Evolutionary conservation across 306 rosid species (phyloP).

Genomic region (Prunus kanzakura): DNA sequence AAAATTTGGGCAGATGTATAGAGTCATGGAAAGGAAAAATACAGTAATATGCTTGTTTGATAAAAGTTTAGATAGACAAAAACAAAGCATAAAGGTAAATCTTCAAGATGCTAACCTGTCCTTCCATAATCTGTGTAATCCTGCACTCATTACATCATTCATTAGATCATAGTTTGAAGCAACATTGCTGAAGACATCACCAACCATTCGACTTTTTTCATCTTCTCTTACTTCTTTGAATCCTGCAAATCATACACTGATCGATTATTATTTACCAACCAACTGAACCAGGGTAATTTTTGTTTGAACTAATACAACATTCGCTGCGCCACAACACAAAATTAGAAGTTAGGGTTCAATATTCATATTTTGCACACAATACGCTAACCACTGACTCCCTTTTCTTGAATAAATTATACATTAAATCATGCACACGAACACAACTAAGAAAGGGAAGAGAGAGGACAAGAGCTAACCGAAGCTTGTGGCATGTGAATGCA

Average conservation of each 20-base stretch:
- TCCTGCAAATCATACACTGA: constrained; percentile 37
- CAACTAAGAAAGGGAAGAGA: not conserved
- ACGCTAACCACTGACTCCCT: not conserved
- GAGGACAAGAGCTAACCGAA: constrained; percentile 56
- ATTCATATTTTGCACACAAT: not conserved
- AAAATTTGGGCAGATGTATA: constrained; percentile 24
- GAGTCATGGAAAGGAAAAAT: constrained; percentile 7
- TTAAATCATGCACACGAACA: not conserved
- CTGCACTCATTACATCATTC: constrained; percentile 95
- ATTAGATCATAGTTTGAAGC: constrained; percentile 83
- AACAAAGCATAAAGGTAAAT: not conserved
- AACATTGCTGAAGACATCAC: constrained; percentile 83
- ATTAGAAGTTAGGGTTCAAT: not conserved
- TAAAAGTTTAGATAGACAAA: not conserved
- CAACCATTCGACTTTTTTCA: constrained; percentile 79
- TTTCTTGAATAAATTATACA: not conserved
- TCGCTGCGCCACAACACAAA: not conserved
- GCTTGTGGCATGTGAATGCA: constrained; percentile 94
- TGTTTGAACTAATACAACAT: not conserved
- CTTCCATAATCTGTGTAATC: constrained; percentile 96
- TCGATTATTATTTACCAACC: constrained; percentile 5
- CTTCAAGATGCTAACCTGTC: constrained; percentile 52
- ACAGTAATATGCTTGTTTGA: not conserved
- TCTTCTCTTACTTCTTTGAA: constrained; percentile 89
- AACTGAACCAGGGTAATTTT: not conserved